A percentile compares a stretch with the other conserved stretches of the same genome.
phyloP scores from a whole-genome alignment of 176 grass and related monocot genomes.

The Elymus sibiricus region DNA sequence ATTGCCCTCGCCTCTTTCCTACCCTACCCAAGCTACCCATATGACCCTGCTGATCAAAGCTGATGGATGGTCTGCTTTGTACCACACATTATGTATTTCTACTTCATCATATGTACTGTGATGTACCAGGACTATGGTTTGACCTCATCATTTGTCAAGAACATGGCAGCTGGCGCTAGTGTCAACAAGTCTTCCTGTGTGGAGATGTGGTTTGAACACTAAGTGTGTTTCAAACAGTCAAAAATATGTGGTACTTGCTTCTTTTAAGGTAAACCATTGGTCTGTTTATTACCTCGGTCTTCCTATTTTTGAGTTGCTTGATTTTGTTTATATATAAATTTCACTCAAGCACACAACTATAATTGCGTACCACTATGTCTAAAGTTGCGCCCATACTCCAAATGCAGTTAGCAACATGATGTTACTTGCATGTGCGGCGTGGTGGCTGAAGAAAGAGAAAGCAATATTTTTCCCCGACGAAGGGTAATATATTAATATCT shows the following conservation, averaged over 20 bases:
- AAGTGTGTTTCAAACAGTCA: neutral
- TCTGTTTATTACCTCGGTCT: no score
- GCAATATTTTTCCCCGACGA: no score
- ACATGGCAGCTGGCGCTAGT: neutral
- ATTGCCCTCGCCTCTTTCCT: neutral
- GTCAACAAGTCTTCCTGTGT: neutral
- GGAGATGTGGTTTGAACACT: neutral
- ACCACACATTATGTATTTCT: neutral
- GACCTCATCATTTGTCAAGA: neutral
- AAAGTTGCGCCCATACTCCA: no score
- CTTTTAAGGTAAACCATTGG: neutral
- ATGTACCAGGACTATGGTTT: neutral
- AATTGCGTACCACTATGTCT: no score
- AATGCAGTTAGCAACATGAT: no score
- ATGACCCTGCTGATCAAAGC: neutral
- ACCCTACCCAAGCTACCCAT: neutral
- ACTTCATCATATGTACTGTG: neutral
- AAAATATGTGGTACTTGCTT: neutral
- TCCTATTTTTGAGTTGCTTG: no score
- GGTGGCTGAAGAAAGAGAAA: no score
- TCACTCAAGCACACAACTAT: no score
- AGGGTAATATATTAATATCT: no score
- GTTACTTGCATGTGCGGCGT: no score
- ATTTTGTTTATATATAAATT: no score
- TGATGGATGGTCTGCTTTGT: neutral